Conservation (phyloP, 2,329 filamentous ascomycete genomes). For the Botryosphaeria dothidea region DNA sequence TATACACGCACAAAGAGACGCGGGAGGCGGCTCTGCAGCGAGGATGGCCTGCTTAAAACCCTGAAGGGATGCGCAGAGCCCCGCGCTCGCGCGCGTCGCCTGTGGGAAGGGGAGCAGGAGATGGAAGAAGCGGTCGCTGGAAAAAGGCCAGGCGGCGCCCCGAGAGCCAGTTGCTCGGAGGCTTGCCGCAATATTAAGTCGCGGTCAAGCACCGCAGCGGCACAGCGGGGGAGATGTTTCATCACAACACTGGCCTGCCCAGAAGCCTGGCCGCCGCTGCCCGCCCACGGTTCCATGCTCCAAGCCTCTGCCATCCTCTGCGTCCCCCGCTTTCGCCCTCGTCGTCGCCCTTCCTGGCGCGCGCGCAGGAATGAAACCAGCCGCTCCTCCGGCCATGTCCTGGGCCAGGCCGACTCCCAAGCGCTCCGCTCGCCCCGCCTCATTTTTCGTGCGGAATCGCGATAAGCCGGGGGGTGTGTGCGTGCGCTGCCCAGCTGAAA, state of each 20-base stretch:
- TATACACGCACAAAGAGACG: neutral
- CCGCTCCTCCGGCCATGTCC: neutral
- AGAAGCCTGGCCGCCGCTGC: neutral
- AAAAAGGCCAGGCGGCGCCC: neutral
- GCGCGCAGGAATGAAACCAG: neutral
- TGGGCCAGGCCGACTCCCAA: neutral
- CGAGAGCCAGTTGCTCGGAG: conserved; percentile 5
- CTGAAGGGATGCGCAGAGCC: neutral
- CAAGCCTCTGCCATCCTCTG: neutral
- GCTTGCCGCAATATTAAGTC: neutral
- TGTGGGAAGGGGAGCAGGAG: neutral
- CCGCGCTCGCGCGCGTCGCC: neutral
- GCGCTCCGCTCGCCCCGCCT: neutral
- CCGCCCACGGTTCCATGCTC: neutral
- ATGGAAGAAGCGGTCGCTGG: conserved; percentile 2
- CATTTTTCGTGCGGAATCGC: neutral
- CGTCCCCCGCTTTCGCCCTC: neutral
- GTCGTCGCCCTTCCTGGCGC: neutral
- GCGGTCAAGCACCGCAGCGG: conserved; percentile 6
- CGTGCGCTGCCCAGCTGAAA: too few relatives aligned
- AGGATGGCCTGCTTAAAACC: conserved; percentile 9
- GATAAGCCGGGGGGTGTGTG: neutral
- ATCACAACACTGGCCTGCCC: neutral
- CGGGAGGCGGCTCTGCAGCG: neutral
- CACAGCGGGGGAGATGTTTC: conserved; percentile 10